Evolutionary conservation across 768 basidiomycete genomes (phyloP).

Genomic region (Wakefieldia striispora): DNA sequence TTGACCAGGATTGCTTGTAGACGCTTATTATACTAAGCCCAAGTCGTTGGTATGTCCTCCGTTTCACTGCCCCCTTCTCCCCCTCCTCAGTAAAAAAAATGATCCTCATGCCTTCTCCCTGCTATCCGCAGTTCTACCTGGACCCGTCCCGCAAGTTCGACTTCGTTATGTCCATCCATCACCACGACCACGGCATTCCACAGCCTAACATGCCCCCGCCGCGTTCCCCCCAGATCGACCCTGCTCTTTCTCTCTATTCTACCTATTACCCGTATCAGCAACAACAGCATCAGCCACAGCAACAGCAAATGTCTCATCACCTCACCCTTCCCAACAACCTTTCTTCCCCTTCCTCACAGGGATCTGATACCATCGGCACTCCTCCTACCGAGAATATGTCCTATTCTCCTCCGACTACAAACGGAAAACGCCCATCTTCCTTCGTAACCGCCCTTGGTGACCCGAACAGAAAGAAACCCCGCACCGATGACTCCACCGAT

Average conservation of each 20-base stretch:
- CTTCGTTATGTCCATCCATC: constrained; percentile 42
- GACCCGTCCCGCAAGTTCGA: constrained; percentile 36
- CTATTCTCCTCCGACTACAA: constrained; percentile 51
- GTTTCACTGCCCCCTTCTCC: not conserved
- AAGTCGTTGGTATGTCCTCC: constrained; percentile 17
- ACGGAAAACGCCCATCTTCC: constrained; percentile 67
- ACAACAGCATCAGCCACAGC: constrained; percentile 44
- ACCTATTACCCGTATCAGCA: constrained; percentile 59
- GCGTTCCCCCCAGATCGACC: constrained; percentile 67
- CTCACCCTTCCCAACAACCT: constrained; percentile 56
- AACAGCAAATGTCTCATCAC: constrained; percentile 52
- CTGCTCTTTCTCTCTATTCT: constrained; percentile 64
- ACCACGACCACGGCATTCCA: constrained; percentile 42
- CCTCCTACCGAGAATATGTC: constrained; percentile 62
- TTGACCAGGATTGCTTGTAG: no score
- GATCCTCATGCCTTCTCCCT: constrained; percentile 18
- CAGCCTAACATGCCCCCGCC: constrained; percentile 42
- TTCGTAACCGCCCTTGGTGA: constrained; percentile 39
- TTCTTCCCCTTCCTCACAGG: constrained; percentile 79
- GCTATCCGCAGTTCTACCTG: constrained; percentile 22
- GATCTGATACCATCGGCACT: constrained; percentile 72
- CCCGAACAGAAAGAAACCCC: constrained; percentile 52
- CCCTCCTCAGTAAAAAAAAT: no score
- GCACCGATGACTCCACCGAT: constrained; percentile 54
- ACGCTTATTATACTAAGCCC: no score